Evolutionary conservation across 2,329 filamentous ascomycete species (phyloP), one percentile per base, ranked within the genome.

Genomic region (Fusarium austroafricanum): DNA sequence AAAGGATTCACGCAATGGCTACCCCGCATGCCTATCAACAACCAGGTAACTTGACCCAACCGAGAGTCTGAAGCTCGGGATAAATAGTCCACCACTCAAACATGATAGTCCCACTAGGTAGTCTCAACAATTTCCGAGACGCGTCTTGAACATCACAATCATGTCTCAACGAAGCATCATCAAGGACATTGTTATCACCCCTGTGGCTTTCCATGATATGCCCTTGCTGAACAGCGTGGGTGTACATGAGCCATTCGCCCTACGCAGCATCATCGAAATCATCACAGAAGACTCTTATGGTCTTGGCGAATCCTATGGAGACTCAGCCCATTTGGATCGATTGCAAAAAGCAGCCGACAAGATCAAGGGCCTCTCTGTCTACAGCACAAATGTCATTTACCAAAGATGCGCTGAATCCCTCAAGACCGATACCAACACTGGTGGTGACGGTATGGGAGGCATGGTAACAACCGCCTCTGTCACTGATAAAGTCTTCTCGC

Each of bases 361-460:
- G 6, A 72, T 79, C 53, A 78, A 70, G 17, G 76, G 73, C 1
- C 52, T 76, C 7, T 66, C 77, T 4, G 65, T 79, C 1, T 76
- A 78, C 37, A 92, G 93, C 78, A 95, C 92, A 2, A 96, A 95
- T 75, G 90, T 94, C 73, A 86, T 95, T 67, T 95, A 94, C 79
- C 90, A 93, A 69, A 92, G 89, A 3, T 96, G 96, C 75, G 84
- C 94, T 79, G 90, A 95, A 58, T 92, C 92, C 0, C 74, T 81
- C 0, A 91, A 91, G 4, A 89, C 85, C 47, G 92, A 72, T 38
- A 72, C 61, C 29, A 71, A 37, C 12, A 72, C 67, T 8, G 71
- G 71, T 6, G 92, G 42, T 39, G 87, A 90, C 71, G 93, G 91
- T 59, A 79, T 94, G 44, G 83, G 86, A 1, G 75, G 71, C 28